Conservation (phyloP, 768 basidiomycete species). For the Leccinum broughii region DNA sequence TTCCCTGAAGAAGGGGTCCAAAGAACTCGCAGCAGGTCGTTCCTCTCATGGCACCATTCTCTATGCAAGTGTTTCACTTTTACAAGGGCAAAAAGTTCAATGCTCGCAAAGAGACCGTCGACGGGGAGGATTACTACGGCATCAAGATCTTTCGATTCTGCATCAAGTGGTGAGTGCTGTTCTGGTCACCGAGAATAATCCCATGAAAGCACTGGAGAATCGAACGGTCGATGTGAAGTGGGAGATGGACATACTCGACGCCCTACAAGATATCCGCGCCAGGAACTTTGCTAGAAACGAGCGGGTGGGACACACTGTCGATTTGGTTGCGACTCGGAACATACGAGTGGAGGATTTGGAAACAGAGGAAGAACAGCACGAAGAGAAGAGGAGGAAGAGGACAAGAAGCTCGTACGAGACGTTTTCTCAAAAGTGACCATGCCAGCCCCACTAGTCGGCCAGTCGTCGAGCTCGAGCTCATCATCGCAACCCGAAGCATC, state of each 20-base stretch:
- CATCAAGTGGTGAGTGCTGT: constrained; percentile 72
- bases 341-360: constrained; percentile 69
- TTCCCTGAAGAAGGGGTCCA: constrained; percentile 84
- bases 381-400: constrained; percentile 81
- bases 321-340: constrained; percentile 53
- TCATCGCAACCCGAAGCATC: constrained; percentile 20
- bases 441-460: constrained; percentile 25
- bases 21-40: constrained; percentile 97
- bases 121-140: constrained; percentile 96
- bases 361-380: constrained; percentile 71
- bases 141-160: constrained; percentile 97
- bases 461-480: constrained; percentile 25
- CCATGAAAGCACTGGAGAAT: constrained; percentile 96
- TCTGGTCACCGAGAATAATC: constrained; percentile 68
- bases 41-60: constrained; percentile 98
- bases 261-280: constrained; percentile 88
- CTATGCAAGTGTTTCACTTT: constrained; percentile 69
- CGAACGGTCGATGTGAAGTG: constrained; percentile 89
- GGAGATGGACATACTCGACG: constrained; percentile 98
- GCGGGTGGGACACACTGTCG: constrained; percentile 72
- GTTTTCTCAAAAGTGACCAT: constrained; percentile 77
- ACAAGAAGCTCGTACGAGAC: constrained; percentile 84
- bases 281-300: constrained; percentile 82
- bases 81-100: constrained; percentile 99
- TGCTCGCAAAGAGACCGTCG: constrained; percentile 96